These are phyloP conservation scores for Glycyrrhiza uralensis DNA, from an alignment of 306 rosid genomes.

Conservation along the genomic window DNA sequence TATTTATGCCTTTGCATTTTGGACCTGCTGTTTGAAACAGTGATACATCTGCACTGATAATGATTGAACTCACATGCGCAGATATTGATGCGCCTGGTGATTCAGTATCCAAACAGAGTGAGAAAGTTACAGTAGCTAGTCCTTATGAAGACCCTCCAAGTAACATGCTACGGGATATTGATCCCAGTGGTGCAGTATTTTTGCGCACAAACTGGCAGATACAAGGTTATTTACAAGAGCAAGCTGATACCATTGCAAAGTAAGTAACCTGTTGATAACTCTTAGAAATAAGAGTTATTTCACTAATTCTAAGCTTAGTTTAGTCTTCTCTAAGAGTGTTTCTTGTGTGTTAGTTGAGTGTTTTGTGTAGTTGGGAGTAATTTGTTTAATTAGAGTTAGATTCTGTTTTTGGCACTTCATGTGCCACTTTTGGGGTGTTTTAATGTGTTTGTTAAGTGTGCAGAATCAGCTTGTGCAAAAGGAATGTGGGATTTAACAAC, in stretches of 20 bases:
- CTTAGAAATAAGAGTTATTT: no score
- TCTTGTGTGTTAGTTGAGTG: no score
- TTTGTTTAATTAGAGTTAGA: no score
- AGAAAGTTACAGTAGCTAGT: constrained; percentile 51
- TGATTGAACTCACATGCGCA: constrained; percentile 31
- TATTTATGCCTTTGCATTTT: constrained; percentile 7
- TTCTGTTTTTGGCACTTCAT: no score
- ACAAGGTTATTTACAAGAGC: constrained; percentile 91
- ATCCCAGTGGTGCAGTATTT: constrained; percentile 55
- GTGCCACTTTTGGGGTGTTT: no score
- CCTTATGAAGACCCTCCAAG: constrained; percentile 52
- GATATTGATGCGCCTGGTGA: constrained; percentile 65
- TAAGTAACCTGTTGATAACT: constrained; percentile 36
- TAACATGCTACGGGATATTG: constrained; percentile 47
- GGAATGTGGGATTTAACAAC: no score
- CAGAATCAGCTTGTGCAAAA: no score
- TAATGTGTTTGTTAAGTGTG: no score
- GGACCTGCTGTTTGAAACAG: constrained; percentile 13
- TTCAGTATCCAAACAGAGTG: constrained; percentile 47
- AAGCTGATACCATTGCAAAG: constrained; percentile 87
- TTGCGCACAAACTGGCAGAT: constrained; percentile 88
- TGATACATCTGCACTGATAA: constrained; percentile 10
- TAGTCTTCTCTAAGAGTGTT: no score
- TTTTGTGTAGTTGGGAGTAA: no score
- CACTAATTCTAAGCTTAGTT: no score